Conservation (phyloP, 805 yeast species). For the Candida michaelii region DNA sequence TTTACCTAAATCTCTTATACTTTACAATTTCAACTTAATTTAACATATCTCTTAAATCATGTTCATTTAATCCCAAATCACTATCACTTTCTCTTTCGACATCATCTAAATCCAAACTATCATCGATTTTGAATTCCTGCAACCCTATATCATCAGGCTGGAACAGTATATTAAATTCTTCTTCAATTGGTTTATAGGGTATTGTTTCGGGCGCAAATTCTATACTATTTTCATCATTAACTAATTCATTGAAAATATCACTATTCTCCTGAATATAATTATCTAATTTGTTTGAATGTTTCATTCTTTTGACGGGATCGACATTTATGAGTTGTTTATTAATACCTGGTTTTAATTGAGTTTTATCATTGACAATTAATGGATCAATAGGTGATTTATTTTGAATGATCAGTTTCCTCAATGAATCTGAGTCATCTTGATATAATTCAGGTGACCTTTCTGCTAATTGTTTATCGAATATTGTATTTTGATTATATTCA, state of each 20-base stretch:
- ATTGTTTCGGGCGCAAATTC: constrained; percentile 11
- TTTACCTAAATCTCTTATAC: background rate
- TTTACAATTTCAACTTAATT: constrained; percentile 19
- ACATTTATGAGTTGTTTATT: constrained; percentile 8
- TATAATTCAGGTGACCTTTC: constrained; percentile 21
- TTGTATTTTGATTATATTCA: constrained; percentile 9
- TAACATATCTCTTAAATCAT: constrained; percentile 37
- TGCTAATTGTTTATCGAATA: constrained; percentile 20
- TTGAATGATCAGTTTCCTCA: constrained; percentile 18
- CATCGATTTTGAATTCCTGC: constrained; percentile 8
- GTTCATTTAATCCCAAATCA: constrained; percentile 30
- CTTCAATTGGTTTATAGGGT: constrained; percentile 1
- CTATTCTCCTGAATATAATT: background rate
- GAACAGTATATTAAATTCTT: constrained; percentile 1
- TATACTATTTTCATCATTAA: constrained; percentile 22
- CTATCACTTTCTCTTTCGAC: constrained; percentile 11
- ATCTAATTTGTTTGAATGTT: constrained; percentile 22
- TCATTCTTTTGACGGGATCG: constrained; percentile 15
- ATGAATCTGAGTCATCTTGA: constrained; percentile 25
- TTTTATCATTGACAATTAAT: constrained; percentile 3
- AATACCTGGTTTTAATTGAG: constrained; percentile 1
- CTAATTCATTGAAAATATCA: constrained; percentile 11
- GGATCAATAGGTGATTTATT: constrained; percentile 4
- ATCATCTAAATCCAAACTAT: constrained; percentile 11
- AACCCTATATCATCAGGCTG: background rate